Evolutionary conservation across 495 filamentous ascomycete genomes (phyloP), one percentile per base, ranked within the genome.

Genomic region (Usnea hakonensis): DNA sequence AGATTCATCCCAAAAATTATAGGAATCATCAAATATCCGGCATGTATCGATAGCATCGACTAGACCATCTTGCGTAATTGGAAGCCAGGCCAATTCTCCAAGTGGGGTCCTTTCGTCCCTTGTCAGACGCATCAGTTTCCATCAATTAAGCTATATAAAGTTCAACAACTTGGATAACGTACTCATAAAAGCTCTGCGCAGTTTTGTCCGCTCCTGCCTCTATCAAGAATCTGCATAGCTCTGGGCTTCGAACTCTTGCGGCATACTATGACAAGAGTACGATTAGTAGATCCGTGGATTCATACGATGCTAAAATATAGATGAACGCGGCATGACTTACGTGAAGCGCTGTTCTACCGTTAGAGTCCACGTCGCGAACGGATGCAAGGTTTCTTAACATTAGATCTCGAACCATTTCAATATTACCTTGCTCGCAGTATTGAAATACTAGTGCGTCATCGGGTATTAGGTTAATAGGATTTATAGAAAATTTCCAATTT

Each of bases 401-500:
- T 23, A 57, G 2, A 43, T 26, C 19, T 32, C 23, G 23, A 8
- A 43, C 37, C 32, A 2, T 17, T 26, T 37, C 43, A 21, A 67
- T 23, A 48, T 67, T 57, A 5, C 65, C 65, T 2, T 61, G 30
- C 16, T 14, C 30, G 30, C 62, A 67, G 33, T 48, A 65, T 16
- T 56, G 21, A 26, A 67, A 67, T 17, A 61, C 57, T 35, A 41
- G 26, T n/a, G 65, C 59, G 36, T 64, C 55, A 23, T 64, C 57
- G 16, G 62, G 57, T 26, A 64, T 56, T 38, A 28, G 50, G 21
- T 36, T 23, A 30, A 46, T 60, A 37, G 43, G 43, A 16, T 54
- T 21, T 35, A 67, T 14, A 23, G 3, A 56, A 0, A 9, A 36
- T 37, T 67, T 55, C 64, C 64, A 65, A 5, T 52, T 60, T 32